A percentile compares a stretch with the other conserved stretches of the same genome.
Conservation (phyloP, 1,284 basidiomycete species). For the Takashimella koratensis region DNA sequence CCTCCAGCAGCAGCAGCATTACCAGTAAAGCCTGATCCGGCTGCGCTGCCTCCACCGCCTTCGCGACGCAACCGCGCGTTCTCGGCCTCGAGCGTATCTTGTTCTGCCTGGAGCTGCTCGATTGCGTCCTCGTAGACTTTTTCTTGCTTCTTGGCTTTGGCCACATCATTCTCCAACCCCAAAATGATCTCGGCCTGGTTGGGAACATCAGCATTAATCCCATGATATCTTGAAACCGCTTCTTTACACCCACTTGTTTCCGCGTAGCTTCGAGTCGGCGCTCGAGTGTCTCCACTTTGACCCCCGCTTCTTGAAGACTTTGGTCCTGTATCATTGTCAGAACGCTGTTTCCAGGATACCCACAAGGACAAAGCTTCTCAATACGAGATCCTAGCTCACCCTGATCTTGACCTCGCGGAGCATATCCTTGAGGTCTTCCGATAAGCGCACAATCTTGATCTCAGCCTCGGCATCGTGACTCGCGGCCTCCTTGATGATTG, state of each 20-base stretch:
- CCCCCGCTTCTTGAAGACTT: conserved; percentile 76
- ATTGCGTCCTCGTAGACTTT: conserved; percentile 86
- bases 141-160: conserved; percentile 79
- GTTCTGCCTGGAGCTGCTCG: conserved; percentile 83
- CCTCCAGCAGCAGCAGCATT: background rate
- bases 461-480: conserved; percentile 90
- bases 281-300: conserved; percentile 94
- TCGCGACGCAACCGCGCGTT: conserved; percentile 73
- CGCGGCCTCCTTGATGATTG: conserved; percentile 76
- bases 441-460: conserved; percentile 73
- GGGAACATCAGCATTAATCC: background rate
- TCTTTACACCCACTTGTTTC: conserved; percentile 56
- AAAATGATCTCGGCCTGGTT: conserved; percentile 66
- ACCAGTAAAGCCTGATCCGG: background rate
- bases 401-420: conserved; percentile 70
- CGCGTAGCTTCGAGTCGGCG: conserved; percentile 84
- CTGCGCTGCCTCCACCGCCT: conserved; percentile 49
- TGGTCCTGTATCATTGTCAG: conserved; percentile 63
- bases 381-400: conserved; percentile 40
- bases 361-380: no score
- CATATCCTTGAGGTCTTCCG: conserved; percentile 84
- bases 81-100: conserved; percentile 81
- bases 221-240: background rate
- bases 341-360: no score
- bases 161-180: conserved; percentile 74